These are phyloP conservation scores for Dioscorea cayenensis DNA, from an alignment of 116 monocot genomes.

Conservation along the genomic window DNA sequence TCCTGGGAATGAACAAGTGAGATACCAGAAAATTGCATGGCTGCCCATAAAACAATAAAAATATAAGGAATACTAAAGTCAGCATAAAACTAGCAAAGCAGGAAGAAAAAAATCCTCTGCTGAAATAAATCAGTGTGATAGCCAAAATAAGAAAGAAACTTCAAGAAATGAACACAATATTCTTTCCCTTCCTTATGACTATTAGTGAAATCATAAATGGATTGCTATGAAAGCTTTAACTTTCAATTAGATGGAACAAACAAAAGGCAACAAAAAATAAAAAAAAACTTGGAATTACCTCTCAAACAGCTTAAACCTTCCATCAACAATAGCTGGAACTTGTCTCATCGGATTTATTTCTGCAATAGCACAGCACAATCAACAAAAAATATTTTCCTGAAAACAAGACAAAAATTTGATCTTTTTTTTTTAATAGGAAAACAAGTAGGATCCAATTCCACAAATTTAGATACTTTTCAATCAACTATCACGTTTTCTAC, in stretches of 20 bases:
- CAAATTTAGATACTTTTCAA: too few relatives aligned
- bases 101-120: background rate
- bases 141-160: too few relatives aligned
- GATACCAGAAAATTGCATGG: slow-evolving; percentile 79
- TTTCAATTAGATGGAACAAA: too few relatives aligned
- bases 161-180: too few relatives aligned
- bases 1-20: slow-evolving; percentile 55
- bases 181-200: too few relatives aligned
- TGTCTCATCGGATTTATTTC: slow-evolving; percentile 85
- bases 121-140: background rate
- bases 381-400: background rate
- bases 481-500: too few relatives aligned
- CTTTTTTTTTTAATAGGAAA: too few relatives aligned
- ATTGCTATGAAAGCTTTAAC: too few relatives aligned
- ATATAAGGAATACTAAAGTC: background rate
- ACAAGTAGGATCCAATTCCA: too few relatives aligned
- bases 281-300: slow-evolving; percentile 37
- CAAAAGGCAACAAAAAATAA: background rate
- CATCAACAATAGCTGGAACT: slow-evolving; percentile 84
- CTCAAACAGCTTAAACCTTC: slow-evolving; percentile 67
- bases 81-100: background rate
- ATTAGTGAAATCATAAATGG: too few relatives aligned
- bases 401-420: too few relatives aligned
- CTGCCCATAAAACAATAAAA: slow-evolving; percentile 26
- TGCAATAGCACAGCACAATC: slow-evolving; percentile 14